Evolutionary conservation across 2,329 filamentous ascomycete species (phyloP), one percentile per base, ranked within the genome.

Genomic region (Nothophoma quercina): DNA sequence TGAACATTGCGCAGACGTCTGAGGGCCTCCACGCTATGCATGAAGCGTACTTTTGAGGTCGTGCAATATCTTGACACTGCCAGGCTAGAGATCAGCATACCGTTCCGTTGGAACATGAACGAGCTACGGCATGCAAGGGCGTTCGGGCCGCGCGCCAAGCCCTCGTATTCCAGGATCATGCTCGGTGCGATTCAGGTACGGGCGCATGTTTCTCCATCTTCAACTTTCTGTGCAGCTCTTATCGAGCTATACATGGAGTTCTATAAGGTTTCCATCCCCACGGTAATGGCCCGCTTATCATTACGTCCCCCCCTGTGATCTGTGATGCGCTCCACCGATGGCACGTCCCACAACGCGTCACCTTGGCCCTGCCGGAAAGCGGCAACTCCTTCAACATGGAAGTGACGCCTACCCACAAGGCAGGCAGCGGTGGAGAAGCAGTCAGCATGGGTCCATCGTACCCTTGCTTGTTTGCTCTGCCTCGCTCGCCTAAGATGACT

Each of bases 291-390:
- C 34, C 26, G 33, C 43, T 42, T 34, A 33, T 44, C 38, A 28
- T n/a, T 21, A n/a, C 39, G 7, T 21, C 18, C 18, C 29, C 33
- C 35, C 13, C 30, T 18, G 35, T 39, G 33, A 39, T n/a, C 30
- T 18, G 35, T 39, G 33, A 39, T n/a, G 38, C 28, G 28, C 26
- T 48, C 38, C 39, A 43, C 50, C 36, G 25, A 44, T 35, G 25
- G 33, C 50, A 33, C 30, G 50, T 53, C 50, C 50, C 50, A 42
- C 50, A 33, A 53, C 36, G 36, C 43, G 50, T 53, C 42, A 53
- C 50, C 49, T 46, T 52, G 41, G 49, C 30, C 26, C 35, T n/a
- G 22, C 28, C 30, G 45, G 33, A 23, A 48, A 32, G 32, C 50
- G 42, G 50, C 50, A 53, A 41, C 50, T 23, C 28, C 16, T 44